Percentiles rank a stretch among this genome's conserved stretches.
Conservation (phyloP, 352 stramenopile species). For the Pythium sp. region DNA sequence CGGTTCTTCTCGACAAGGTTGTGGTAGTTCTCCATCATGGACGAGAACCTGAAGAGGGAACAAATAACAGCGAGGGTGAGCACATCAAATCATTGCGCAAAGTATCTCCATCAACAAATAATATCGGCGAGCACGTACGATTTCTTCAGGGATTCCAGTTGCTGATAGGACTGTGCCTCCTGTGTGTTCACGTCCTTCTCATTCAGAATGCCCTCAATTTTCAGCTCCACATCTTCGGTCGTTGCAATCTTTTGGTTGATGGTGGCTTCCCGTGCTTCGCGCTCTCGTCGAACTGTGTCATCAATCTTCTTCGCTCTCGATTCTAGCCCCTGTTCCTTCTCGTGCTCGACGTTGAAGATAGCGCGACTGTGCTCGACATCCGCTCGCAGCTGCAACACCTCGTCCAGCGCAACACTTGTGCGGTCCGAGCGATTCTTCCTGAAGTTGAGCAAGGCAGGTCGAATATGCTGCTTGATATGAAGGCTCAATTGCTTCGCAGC, state of each 20-base stretch:
- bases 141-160: conserved; percentile 50
- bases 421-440: conserved; percentile 65
- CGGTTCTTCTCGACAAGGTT: conserved; percentile 56
- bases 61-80: conserved; percentile 16
- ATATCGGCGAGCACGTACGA: conserved; percentile 30
- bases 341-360: conserved; percentile 44
- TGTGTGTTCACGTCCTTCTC: conserved; percentile 48
- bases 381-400: conserved; percentile 49
- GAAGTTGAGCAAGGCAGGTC: conserved; percentile 46
- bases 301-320: conserved; percentile 51
- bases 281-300: conserved; percentile 51
- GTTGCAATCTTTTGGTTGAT: conserved; percentile 45
- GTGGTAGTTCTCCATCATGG: conserved; percentile 54
- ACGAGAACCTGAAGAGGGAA: conserved; percentile 29
- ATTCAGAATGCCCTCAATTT: conserved; percentile 68
- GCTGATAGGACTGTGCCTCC: conserved; percentile 35
- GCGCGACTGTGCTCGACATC: conserved; percentile 56
- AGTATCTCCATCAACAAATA: neutral
- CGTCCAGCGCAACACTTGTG: conserved; percentile 51
- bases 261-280: conserved; percentile 37
- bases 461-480: conserved; percentile 68
- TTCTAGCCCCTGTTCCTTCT: conserved; percentile 50
- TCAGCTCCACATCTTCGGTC: conserved; percentile 68
- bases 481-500: conserved; percentile 49
- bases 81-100: neutral